Conservation (phyloP, 345 rosid species). For the Camelina laxa region DNA sequence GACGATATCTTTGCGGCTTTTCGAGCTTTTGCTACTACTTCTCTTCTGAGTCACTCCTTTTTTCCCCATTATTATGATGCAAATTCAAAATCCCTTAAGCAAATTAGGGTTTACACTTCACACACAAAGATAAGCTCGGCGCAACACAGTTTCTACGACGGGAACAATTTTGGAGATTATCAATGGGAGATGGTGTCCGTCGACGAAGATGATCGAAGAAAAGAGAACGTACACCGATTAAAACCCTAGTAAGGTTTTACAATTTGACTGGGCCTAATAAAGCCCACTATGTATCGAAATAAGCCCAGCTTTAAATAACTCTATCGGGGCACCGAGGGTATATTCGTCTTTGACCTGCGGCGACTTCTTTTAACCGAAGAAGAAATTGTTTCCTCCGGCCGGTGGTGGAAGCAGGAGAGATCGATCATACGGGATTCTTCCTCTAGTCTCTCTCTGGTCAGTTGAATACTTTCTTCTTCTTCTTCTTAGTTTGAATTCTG, state of each 20-base stretch:
- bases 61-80: constrained; percentile 59
- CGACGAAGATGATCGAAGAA: not conserved
- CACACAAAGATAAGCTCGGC: not conserved
- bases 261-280: constrained; percentile 1
- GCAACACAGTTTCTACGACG: not conserved
- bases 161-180: constrained; percentile 4
- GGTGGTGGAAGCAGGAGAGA: constrained; percentile 32
- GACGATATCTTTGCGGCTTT: constrained; percentile 46
- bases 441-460: constrained; percentile 39
- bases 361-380: constrained; percentile 13
- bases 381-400: constrained; percentile 23
- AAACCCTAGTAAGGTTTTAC: constrained; percentile 44
- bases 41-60: constrained; percentile 54
- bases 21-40: constrained; percentile 47
- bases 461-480: not conserved
- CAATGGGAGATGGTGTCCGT: constrained; percentile 3
- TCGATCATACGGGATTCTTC: constrained; percentile 14
- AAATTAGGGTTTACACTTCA: constrained; percentile 1
- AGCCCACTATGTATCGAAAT: not conserved
- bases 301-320: constrained; percentile 21
- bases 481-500: not conserved
- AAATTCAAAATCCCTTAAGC: not conserved
- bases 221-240: not conserved
- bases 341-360: constrained; percentile 1
- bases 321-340: not conserved